Conservation (phyloP, 164 flowering plant genomes). For the Aristolochia californica region DNA sequence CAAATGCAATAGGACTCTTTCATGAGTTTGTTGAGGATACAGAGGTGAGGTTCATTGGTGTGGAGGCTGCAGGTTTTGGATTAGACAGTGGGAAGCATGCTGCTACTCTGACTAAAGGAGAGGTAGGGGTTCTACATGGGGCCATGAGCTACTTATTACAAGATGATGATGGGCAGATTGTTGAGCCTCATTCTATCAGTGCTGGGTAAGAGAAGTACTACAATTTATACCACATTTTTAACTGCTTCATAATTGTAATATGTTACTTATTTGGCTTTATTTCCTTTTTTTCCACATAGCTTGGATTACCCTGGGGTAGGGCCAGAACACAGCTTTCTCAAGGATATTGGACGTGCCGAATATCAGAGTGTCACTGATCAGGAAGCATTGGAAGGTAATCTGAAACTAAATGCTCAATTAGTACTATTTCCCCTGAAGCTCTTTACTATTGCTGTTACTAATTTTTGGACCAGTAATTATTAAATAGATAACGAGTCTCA, state of each 20-base stretch:
- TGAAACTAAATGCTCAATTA: too few relatives aligned
- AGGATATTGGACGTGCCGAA: neutral
- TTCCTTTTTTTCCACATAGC: neutral
- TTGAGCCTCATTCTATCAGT: conserved; percentile 7
- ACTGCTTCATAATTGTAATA: too few relatives aligned
- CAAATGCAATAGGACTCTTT: conserved; percentile 47
- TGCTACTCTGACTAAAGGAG: conserved; percentile 5
- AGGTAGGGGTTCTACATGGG: conserved; percentile 5
- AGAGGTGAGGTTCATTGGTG: conserved; percentile 7
- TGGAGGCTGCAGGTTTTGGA: conserved; percentile 54
- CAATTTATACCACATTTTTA: too few relatives aligned
- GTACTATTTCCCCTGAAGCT: too few relatives aligned
- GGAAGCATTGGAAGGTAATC: conserved; percentile 3
- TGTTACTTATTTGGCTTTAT: too few relatives aligned
- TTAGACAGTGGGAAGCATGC: conserved; percentile 14
- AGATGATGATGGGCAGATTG: conserved; percentile 6
- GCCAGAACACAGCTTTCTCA: conserved; percentile 4
- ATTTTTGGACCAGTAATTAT: too few relatives aligned
- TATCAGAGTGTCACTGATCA: conserved; percentile 1
- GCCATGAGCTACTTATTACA: conserved; percentile 6
- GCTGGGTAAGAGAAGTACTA: conserved; percentile 1
- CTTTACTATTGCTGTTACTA: too few relatives aligned
- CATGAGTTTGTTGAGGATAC: conserved; percentile 5
- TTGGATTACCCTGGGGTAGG: conserved; percentile 6
- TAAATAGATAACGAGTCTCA: too few relatives aligned